Percentiles rank a stretch among this genome's conserved stretches.
These are phyloP conservation scores for Triadica sebifera DNA, from an alignment of 345 rosid species.

Conservation along the genomic window DNA sequence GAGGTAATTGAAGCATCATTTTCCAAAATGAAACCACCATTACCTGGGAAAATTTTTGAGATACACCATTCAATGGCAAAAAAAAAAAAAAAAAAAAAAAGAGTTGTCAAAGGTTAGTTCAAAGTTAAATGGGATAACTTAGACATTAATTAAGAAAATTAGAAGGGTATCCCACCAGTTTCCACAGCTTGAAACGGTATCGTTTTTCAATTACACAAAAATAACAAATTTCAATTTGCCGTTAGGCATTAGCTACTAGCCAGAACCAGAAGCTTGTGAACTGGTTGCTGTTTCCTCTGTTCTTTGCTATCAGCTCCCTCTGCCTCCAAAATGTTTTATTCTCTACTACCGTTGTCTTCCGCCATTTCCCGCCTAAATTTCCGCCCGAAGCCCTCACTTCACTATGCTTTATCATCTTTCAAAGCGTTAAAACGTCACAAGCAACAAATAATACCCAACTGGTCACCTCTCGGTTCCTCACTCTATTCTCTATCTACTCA, in stretches of 20 bases:
- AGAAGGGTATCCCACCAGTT: too few species aligned
- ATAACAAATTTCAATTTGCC: not conserved
- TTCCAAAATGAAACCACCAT: too few species aligned
- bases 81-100: too few species aligned
- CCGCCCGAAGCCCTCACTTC: slow-evolving; percentile 26
- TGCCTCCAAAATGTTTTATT: slow-evolving; percentile 23
- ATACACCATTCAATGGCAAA: too few species aligned
- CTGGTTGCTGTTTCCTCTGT: not conserved
- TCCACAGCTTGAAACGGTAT: too few species aligned
- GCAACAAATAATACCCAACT: slow-evolving; percentile 10
- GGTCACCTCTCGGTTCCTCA: slow-evolving; percentile 19
- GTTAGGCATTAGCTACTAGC: not conserved
- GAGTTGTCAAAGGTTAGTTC: too few species aligned
- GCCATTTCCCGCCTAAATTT: slow-evolving; percentile 46
- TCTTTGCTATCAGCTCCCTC: not conserved
- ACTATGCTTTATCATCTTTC: slow-evolving; percentile 11
- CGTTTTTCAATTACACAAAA: too few species aligned
- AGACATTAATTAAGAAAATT: too few species aligned
- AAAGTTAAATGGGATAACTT: too few species aligned
- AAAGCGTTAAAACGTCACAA: slow-evolving; percentile 13
- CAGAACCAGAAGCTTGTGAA: too few species aligned
- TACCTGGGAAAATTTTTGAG: too few species aligned
- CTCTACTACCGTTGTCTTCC: slow-evolving; percentile 30
- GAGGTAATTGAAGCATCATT: too few species aligned
- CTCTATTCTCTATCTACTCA: slow-evolving; percentile 15